Evolutionary conservation across 805 yeast genomes (phyloP), one percentile per base, ranked within the genome.

Genomic region (Clavispora vitiphila): DNA sequence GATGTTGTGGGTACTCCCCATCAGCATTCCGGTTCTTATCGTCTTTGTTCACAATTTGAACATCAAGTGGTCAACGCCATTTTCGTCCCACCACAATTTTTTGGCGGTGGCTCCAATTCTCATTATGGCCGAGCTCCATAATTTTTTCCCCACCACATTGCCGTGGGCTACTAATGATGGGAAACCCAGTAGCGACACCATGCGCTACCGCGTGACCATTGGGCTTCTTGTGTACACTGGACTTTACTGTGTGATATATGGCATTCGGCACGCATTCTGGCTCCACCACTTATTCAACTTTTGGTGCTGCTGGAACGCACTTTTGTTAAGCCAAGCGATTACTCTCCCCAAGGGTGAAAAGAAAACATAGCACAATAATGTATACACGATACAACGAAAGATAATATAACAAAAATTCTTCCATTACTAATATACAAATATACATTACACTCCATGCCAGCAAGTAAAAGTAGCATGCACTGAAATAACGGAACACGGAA

Each of bases 261-360:
- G 96, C 2, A 71, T 84, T 5, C 75, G 90, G 55, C 85, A 87
- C 54, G 72, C 91, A n/a, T 90, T 77, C 61, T 86, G 90, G 86
- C 64, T 89, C 36, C 93, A 89, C 53, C 85, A 86, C 56, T 60
- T 88, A 39, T 74, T 84, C 41, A 88, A 88, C 58, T 58, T 83
- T 14, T 62, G 81, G 40, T 72, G 81, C 57, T 74, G 82, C 35
- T 69, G 82, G 74, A 49, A 16, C 32, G 20, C 16, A 16, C 21
- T 39, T n/a, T 21, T 24, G 10, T 14, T 12, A 10, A 5, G 23
- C 25, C 43, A 29, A 16, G 19, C 32, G 5, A 10, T 29, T 11
- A 29, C 20, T 7, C 3, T 29, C 16, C 32, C 32, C 14, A 29
- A 15, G 10, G n/a, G 6, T n/a, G 27, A 22, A 14, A 34, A 34